These are phyloP conservation scores for Botrytis hyacinthi DNA, from an alignment of 2,329 filamentous ascomycete species.

Conservation along the genomic window DNA sequence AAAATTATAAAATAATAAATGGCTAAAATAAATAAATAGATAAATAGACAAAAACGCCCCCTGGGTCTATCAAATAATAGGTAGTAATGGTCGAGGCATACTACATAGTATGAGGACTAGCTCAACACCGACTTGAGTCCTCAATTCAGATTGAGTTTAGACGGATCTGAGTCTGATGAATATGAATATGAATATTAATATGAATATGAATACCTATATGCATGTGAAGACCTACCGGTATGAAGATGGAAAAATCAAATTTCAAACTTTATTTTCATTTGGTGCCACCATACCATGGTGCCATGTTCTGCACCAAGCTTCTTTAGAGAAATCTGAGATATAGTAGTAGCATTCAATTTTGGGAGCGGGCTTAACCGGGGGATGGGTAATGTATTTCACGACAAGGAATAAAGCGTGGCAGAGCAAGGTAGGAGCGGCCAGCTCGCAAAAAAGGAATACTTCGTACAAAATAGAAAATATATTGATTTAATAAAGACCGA, in stretches of 20 bases:
- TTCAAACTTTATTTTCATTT: not conserved
- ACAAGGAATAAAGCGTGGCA: slow-evolving; percentile 12
- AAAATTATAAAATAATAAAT: not conserved
- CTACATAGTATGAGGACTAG: not conserved
- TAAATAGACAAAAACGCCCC: not conserved
- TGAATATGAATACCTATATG: not conserved
- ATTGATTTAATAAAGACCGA: not conserved
- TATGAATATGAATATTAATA: not conserved
- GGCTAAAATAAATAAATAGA: no score
- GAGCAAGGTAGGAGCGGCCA: slow-evolving; percentile 7
- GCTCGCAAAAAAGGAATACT: not conserved
- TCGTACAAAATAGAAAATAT: not conserved
- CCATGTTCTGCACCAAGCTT: slow-evolving; percentile 29
- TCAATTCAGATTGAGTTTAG: not conserved
- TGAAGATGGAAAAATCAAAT: not conserved
- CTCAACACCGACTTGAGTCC: not conserved
- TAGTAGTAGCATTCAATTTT: not conserved
- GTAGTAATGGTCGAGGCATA: not conserved
- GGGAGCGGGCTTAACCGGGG: slow-evolving; percentile 8
- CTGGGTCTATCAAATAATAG: not conserved
- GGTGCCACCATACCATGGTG: slow-evolving; percentile 8
- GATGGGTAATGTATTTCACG: not conserved
- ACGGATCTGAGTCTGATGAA: not conserved
- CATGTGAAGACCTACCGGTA: not conserved
- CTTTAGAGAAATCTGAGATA: slow-evolving; percentile 3